phyloP scores from a whole-genome alignment of 2,329 filamentous ascomycete genomes.

The Arthroderma uncinatum region DNA sequence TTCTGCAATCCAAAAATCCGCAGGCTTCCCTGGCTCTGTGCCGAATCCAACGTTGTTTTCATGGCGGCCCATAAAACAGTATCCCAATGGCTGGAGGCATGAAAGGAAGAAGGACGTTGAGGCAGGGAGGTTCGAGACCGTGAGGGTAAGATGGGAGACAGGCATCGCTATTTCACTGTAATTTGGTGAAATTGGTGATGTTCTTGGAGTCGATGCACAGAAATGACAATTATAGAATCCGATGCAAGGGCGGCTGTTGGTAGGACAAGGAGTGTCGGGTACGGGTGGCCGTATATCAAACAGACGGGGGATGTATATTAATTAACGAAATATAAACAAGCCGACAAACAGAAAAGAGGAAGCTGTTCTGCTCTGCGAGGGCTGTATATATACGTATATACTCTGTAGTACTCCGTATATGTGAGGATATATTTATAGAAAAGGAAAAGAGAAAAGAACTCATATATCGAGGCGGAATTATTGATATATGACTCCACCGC shows the following conservation, averaged over 20 bases:
- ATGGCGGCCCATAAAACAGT: conserved; percentile 56
- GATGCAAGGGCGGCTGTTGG: background rate
- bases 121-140: conserved; percentile 65
- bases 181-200: no score
- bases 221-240: background rate
- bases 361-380: background rate
- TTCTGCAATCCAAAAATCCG: conserved; percentile 55
- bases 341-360: conserved; percentile 4
- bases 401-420: no score
- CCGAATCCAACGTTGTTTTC: conserved; percentile 53
- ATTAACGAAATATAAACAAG: conserved; percentile 2
- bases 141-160: conserved; percentile 51
- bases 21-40: conserved; percentile 40
- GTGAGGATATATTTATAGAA: conserved; percentile 2
- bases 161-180: no score
- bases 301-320: background rate
- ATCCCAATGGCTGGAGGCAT: conserved; percentile 64
- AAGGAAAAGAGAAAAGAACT: background rate
- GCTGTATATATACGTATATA: background rate
- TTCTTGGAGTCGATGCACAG: background rate
- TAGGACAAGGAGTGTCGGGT: background rate
- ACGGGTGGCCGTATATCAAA: no score
- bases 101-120: conserved; percentile 76
- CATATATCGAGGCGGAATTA: conserved; percentile 2
- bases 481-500: background rate